Evolutionary conservation across 2,329 filamentous ascomycete genomes (phyloP).

Genomic region (Stemphylium lycopersici): DNA sequence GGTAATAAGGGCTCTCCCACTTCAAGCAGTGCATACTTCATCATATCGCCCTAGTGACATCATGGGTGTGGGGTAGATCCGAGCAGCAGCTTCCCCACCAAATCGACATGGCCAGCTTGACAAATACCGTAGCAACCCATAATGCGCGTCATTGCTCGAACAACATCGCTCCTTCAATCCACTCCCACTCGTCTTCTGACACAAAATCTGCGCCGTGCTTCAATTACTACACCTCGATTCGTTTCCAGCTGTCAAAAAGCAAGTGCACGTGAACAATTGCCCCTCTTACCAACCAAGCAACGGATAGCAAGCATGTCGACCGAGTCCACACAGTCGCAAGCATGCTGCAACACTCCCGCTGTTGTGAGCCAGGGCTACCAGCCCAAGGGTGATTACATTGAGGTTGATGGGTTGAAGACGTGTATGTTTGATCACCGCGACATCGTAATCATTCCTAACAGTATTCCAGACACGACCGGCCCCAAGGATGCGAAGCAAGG

Average conservation of each 20-base stretch:
- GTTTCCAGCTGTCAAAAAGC: not conserved
- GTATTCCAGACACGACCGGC: constrained; percentile 59
- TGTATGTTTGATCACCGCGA: constrained; percentile 48
- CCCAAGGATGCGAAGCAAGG: constrained; percentile 61
- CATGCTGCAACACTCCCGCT: constrained; percentile 58
- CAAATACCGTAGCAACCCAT: constrained; percentile 20
- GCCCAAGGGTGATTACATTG: constrained; percentile 64
- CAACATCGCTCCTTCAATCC: constrained; percentile 14
- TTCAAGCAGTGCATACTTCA: not conserved
- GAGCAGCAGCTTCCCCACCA: constrained; percentile 14
- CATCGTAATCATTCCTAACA: not conserved
- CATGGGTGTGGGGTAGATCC: constrained; percentile 26
- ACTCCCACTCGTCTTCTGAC: constrained; percentile 3
- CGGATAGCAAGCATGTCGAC: constrained; percentile 39
- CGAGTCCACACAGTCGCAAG: constrained; percentile 46
- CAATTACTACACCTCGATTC: constrained; percentile 17
- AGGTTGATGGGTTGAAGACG: constrained; percentile 66
- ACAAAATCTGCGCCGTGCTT: constrained; percentile 3
- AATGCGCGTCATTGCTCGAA: constrained; percentile 22
- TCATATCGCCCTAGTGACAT: constrained; percentile 18
- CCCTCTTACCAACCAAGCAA: constrained; percentile 3
- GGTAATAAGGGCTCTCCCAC: not conserved
- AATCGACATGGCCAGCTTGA: constrained; percentile 14
- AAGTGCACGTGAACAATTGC: not conserved
- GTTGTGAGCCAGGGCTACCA: constrained; percentile 59